Percentiles rank a stretch among this genome's conserved stretches.
Conservation (phyloP, 352 stramenopile genomes). For the Blastocystis sp. region DNA sequence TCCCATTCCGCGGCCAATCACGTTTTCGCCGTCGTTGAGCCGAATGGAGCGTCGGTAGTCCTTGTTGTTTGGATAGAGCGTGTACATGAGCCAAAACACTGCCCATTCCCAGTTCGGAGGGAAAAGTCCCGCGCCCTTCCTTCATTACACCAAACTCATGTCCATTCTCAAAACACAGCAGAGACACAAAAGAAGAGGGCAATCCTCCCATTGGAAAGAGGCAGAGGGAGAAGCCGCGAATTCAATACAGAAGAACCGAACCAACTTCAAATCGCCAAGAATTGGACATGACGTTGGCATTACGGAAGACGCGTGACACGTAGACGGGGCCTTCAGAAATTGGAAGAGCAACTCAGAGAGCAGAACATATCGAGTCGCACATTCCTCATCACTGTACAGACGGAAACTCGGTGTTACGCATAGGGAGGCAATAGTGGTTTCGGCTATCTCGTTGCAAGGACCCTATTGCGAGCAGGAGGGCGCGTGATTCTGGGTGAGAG, state of each 20-base stretch:
- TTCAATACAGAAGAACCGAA: no score
- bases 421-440: slow-evolving; percentile 65
- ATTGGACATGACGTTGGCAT: no score
- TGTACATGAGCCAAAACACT: slow-evolving; percentile 7
- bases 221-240: no score
- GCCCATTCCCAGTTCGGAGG: background rate
- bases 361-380: slow-evolving; percentile 34
- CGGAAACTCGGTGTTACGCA: background rate
- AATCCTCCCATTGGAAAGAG: no score
- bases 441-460: slow-evolving; percentile 31
- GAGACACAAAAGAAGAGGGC: no score
- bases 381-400: slow-evolving; percentile 49
- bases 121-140: background rate
- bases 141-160: background rate
- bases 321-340: background rate
- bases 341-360: slow-evolving; percentile 7
- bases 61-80: background rate
- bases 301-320: background rate
- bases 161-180: no score
- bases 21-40: slow-evolving; percentile 19
- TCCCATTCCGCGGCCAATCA: slow-evolving; percentile 1
- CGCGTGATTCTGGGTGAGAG: slow-evolving; percentile 25
- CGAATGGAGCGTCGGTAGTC: background rate
- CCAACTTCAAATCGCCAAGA: no score
- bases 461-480: slow-evolving; percentile 2